A percentile compares a stretch with the other conserved stretches of the same genome.
Conservation (phyloP, 2,329 filamentous ascomycete species). For the Fusarium sp. region DNA sequence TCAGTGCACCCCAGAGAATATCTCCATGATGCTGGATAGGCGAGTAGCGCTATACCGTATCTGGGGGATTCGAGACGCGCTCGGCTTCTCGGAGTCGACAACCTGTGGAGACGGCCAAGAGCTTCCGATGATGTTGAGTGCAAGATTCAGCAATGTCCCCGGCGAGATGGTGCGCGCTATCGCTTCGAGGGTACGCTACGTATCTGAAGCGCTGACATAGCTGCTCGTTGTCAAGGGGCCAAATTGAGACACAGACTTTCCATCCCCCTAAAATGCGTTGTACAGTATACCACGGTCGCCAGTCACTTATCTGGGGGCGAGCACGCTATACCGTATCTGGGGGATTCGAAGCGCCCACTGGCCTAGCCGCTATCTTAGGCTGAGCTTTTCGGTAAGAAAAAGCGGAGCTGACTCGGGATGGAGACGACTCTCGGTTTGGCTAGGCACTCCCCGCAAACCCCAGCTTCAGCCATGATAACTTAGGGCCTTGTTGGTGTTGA, state of each 20-base stretch:
- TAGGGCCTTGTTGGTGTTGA: not conserved
- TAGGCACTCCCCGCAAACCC: not conserved
- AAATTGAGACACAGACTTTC: not conserved
- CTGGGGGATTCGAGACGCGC: slow-evolving; percentile 8
- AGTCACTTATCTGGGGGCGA: not conserved
- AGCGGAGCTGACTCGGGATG: not conserved
- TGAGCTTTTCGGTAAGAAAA: not conserved
- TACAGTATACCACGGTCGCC: not conserved
- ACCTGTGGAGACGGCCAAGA: not conserved
- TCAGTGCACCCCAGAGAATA: not conserved
- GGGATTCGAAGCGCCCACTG: slow-evolving; percentile 3
- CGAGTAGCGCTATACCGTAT: not conserved
- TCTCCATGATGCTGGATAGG: not conserved
- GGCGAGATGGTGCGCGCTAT: not conserved
- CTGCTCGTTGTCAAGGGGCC: not conserved
- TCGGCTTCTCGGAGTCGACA: not conserved
- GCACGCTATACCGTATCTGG: not conserved
- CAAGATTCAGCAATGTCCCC: not conserved
- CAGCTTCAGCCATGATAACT: not conserved
- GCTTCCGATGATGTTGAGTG: not conserved
- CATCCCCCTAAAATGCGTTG: not conserved
- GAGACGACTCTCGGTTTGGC: not conserved
- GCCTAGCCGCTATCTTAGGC: not conserved
- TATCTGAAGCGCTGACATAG: not conserved
- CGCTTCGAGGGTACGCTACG: too few species aligned